Conservation (phyloP, 129 eudicot genomes). For the Kitagawia praeruptora region DNA sequence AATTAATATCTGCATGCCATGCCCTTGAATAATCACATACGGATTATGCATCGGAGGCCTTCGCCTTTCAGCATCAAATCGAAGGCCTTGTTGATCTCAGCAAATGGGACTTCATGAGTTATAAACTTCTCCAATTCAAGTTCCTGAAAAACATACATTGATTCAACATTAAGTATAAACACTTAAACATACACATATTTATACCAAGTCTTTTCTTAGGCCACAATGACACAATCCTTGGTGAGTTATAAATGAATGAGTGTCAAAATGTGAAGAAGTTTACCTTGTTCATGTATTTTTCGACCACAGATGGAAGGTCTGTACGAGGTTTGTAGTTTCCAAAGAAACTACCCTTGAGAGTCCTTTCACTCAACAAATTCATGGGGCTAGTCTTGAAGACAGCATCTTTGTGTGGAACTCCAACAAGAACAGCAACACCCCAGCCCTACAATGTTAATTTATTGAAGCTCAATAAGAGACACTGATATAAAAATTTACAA, state of each 20-base stretch:
- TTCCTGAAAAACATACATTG: constrained; percentile 30
- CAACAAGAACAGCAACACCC: constrained; percentile 92
- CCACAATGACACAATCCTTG: too few relatives aligned
- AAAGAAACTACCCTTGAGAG: constrained; percentile 77
- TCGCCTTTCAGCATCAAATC: constrained; percentile 55
- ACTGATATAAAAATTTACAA: too few relatives aligned
- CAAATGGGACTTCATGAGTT: constrained; percentile 49
- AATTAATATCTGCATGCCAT: not conserved
- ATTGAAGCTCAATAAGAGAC: not conserved
- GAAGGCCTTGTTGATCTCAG: constrained; percentile 66
- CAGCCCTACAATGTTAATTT: constrained; percentile 47
- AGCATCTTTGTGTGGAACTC: constrained; percentile 80
- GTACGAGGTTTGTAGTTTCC: constrained; percentile 70
- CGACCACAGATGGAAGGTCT: constrained; percentile 63
- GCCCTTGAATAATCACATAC: constrained; percentile 18
- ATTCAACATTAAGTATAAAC: not conserved
- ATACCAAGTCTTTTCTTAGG: not conserved
- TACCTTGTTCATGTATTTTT: constrained; percentile 75
- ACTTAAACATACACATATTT: too few relatives aligned
- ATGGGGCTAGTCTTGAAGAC: constrained; percentile 61
- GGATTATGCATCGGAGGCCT: constrained; percentile 52
- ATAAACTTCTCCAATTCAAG: constrained; percentile 64
- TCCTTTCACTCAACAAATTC: constrained; percentile 66
- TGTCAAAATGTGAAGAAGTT: not conserved
- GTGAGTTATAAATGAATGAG: not conserved